phyloP scores from a whole-genome alignment of 148 eudicot species.

The Rhododendron griersonianum region DNA sequence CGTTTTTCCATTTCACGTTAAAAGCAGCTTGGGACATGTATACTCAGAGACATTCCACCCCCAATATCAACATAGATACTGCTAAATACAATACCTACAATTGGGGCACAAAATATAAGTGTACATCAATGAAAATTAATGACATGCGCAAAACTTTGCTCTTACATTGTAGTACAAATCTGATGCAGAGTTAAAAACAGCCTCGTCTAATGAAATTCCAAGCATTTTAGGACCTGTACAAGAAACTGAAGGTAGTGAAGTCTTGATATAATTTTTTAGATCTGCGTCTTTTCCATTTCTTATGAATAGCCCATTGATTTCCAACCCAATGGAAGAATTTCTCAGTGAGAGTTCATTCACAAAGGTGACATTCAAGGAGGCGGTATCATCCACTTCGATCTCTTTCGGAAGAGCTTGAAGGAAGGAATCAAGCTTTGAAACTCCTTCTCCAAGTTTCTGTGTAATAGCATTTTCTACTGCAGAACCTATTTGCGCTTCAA shows the following conservation, averaged over 20 bases:
- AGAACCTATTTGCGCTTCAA: conserved; percentile 54
- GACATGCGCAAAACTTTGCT: background rate
- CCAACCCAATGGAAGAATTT: conserved; percentile 66
- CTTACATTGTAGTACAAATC: conserved; percentile 59
- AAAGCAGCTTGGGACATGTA: background rate
- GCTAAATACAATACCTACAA: background rate
- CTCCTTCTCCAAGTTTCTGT: conserved; percentile 47
- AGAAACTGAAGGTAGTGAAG: conserved; percentile 25
- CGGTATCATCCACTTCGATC: conserved; percentile 62
- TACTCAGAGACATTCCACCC: background rate
- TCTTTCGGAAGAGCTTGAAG: conserved; percentile 54
- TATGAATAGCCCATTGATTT: conserved; percentile 64
- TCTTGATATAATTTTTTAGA: conserved; percentile 16
- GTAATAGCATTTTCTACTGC: conserved; percentile 67
- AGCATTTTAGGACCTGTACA: conserved; percentile 65
- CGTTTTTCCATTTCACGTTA: background rate
- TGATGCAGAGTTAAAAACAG: conserved; percentile 69
- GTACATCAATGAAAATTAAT: background rate
- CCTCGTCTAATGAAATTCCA: conserved; percentile 63
- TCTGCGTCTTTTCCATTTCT: conserved; percentile 23
- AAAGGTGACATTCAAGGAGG: conserved; percentile 56
- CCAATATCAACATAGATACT: background rate
- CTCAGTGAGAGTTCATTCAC: conserved; percentile 39
- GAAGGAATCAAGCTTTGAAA: conserved; percentile 40
- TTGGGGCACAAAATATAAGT: background rate